Evolutionary conservation across 2,329 filamentous ascomycete genomes (phyloP).

Genomic region (Trichoderma koningii): DNA sequence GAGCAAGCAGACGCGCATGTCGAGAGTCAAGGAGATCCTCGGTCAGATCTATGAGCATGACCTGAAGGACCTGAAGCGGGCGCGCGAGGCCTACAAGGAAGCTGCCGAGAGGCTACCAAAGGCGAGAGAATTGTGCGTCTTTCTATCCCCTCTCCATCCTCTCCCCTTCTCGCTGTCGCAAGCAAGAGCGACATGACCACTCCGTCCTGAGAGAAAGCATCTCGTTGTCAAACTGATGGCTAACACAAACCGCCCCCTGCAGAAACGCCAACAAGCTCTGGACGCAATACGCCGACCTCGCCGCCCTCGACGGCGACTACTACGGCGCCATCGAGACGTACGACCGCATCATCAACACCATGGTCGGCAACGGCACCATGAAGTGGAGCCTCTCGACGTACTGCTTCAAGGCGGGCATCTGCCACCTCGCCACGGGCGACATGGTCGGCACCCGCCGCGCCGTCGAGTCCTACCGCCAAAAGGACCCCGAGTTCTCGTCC

Average conservation of each 20-base stretch:
- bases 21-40: conserved; percentile 85
- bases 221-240: neutral
- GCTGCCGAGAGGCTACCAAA: conserved; percentile 76
- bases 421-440: conserved; percentile 75
- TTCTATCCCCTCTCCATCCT: too few relatives aligned
- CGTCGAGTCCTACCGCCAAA: conserved; percentile 77
- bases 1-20: conserved; percentile 88
- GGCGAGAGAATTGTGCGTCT: conserved; percentile 24
- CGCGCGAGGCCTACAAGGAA: conserved; percentile 79
- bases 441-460: conserved; percentile 77
- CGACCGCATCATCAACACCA: conserved; percentile 77
- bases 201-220: too few relatives aligned
- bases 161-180: neutral
- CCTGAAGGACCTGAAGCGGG: conserved; percentile 73
- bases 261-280: conserved; percentile 83
- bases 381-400: conserved; percentile 95
- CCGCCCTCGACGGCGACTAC: conserved; percentile 81
- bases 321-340: conserved; percentile 78
- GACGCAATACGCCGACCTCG: conserved; percentile 87
- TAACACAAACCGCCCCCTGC: neutral
- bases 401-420: conserved; percentile 90
- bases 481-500: conserved; percentile 73
- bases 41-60: conserved; percentile 85
- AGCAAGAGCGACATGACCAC: too few relatives aligned
- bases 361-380: conserved; percentile 88